A percentile compares a stretch with the other conserved stretches of the same genome.
Conservation (phyloP, 73 alveolate species). For the Blepharisma japonicum region DNA sequence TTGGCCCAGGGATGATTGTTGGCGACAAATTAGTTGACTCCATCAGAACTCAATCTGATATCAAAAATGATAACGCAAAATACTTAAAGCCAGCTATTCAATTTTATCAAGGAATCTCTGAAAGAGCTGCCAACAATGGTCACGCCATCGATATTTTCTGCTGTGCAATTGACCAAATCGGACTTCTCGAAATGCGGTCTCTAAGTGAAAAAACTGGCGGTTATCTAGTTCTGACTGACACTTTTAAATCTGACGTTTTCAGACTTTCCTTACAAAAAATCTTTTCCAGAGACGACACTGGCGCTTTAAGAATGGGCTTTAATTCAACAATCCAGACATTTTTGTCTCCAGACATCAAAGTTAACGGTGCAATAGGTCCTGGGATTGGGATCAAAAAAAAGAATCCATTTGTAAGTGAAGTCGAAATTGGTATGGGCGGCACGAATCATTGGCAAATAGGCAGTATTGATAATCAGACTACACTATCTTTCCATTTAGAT, state of each 20-base stretch:
- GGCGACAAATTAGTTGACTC: slow-evolving; percentile 75
- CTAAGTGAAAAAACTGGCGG: slow-evolving; percentile 95
- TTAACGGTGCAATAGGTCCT: slow-evolving; percentile 94
- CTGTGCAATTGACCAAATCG: slow-evolving; percentile 88
- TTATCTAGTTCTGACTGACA: slow-evolving; percentile 87
- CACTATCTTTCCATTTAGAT: slow-evolving; percentile 90
- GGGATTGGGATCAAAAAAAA: slow-evolving; percentile 68
- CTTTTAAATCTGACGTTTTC: slow-evolving; percentile 91
- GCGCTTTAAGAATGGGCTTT: slow-evolving; percentile 93
- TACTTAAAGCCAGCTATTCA: slow-evolving; percentile 84
- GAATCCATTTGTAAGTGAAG: slow-evolving; percentile 62
- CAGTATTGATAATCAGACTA: slow-evolving; percentile 85
- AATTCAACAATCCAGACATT: slow-evolving; percentile 75
- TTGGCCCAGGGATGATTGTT: slow-evolving; percentile 97
- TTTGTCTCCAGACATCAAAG: slow-evolving; percentile 82
- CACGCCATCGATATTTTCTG: slow-evolving; percentile 88
- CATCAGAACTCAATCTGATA: slow-evolving; percentile 76
- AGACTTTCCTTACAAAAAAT: slow-evolving; percentile 86
- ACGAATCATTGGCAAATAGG: slow-evolving; percentile 93
- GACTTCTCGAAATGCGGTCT: slow-evolving; percentile 93
- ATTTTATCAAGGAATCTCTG: slow-evolving; percentile 73
- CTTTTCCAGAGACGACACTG: slow-evolving; percentile 86
- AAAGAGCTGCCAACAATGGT: slow-evolving; percentile 77
- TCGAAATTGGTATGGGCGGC: slow-evolving; percentile 82
- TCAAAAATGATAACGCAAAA: slow-evolving; percentile 73